Percentiles rank a stretch among this genome's conserved stretches.
phyloP scores from a whole-genome alignment of 805 yeast species.

The Schwanniomyces sp. region DNA sequence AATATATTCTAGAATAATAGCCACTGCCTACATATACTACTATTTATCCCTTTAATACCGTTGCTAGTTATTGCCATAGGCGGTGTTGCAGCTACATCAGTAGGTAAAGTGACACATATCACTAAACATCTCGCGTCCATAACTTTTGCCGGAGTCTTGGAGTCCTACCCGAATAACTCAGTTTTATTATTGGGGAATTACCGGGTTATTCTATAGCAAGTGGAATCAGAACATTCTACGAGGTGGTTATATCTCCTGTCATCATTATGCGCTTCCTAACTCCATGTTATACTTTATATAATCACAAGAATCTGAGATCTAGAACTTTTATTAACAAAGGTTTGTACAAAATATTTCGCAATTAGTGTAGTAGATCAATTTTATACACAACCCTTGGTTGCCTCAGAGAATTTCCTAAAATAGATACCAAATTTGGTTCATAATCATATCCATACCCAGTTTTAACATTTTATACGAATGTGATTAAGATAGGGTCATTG shows the following conservation, averaged over 20 bases:
- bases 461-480: not conserved
- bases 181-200: not conserved
- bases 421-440: not conserved
- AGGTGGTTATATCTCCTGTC: not conserved
- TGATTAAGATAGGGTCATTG: not conserved
- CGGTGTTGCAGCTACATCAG: not conserved
- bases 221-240: not conserved
- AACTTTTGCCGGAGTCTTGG: not conserved
- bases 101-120: not conserved
- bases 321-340: slow-evolving; percentile 8
- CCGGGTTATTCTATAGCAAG: not conserved
- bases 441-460: not conserved
- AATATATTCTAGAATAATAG: not conserved
- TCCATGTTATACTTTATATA: not conserved
- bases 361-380: not conserved
- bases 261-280: not conserved
- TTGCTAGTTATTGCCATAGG: not conserved
- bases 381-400: not conserved
- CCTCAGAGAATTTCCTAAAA: not conserved
- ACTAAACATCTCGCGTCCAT: not conserved
- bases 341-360: not conserved
- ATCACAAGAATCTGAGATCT: slow-evolving; percentile 2
- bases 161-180: too few relatives aligned
- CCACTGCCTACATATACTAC: not conserved
- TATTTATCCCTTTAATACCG: not conserved